phyloP scores from a whole-genome alignment of 129 eudicot genomes.

The Calendula officinalis region DNA sequence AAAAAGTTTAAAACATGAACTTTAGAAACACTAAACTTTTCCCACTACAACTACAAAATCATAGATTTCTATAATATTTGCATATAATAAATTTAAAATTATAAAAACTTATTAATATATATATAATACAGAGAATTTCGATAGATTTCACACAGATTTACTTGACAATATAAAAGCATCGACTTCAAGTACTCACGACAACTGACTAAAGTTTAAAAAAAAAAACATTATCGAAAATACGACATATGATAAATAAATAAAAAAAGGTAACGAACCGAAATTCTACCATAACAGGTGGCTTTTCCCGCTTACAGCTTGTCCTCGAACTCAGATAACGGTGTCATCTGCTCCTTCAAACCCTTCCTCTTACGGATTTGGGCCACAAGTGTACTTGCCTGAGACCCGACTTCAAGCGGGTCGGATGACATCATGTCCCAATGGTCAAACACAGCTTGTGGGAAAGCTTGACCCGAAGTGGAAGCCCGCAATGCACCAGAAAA shows the following conservation, averaged over 20 bases:
- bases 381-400: conserved; percentile 46
- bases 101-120: too few relatives aligned
- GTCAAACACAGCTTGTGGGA: conserved; percentile 84
- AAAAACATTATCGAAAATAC: conserved; percentile 20
- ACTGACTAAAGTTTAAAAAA: neutral
- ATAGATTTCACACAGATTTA: too few relatives aligned
- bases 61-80: too few relatives aligned
- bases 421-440: conserved; percentile 85
- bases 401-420: conserved; percentile 62
- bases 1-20: too few relatives aligned
- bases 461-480: conserved; percentile 84
- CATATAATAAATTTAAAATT: too few relatives aligned
- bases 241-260: too few relatives aligned
- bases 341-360: conserved; percentile 82
- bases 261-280: neutral
- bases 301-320: conserved; percentile 57
- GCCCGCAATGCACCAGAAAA: conserved; percentile 74
- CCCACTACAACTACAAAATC: too few relatives aligned
- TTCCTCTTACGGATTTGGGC: conserved; percentile 65
- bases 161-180: conserved; percentile 19
- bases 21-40: too few relatives aligned
- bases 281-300: too few relatives aligned
- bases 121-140: too few relatives aligned
- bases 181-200: neutral
- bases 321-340: conserved; percentile 75